Percentiles rank a stretch among this genome's conserved stretches.
Evolutionary conservation across 225 moss, liverwort and hornwort genomes (phyloP).

Genomic region (Bryoerythrophyllum caledonicum): DNA sequence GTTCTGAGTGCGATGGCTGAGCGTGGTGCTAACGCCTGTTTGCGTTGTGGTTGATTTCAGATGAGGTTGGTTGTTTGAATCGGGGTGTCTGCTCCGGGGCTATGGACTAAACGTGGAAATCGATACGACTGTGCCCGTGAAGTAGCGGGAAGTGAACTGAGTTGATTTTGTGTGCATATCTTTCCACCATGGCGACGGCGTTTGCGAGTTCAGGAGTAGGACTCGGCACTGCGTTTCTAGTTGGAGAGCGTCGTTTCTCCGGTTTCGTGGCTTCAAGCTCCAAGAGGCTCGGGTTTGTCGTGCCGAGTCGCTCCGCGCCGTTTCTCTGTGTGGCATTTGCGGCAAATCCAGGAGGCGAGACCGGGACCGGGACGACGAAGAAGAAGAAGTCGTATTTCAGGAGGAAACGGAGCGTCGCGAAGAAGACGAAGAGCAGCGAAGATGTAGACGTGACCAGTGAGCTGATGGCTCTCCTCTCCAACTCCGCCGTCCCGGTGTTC

Average conservation of each 20-base stretch:
- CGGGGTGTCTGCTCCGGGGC: background rate
- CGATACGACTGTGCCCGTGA: background rate
- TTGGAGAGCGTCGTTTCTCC: slow-evolving; percentile 17
- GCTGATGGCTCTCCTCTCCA: slow-evolving; percentile 52
- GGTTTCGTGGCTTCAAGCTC: slow-evolving; percentile 27
- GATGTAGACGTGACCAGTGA: slow-evolving; percentile 26
- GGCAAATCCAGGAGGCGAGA: slow-evolving; percentile 27
- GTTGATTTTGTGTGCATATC: no score
- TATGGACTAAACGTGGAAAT: background rate
- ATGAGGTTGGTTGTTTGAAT: no score
- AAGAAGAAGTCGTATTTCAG: slow-evolving; percentile 34
- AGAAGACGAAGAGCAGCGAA: slow-evolving; percentile 27
- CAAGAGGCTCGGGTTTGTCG: slow-evolving; percentile 30
- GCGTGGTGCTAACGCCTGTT: slow-evolving; percentile 8
- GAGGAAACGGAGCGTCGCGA: slow-evolving; percentile 30
- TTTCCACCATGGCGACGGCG: slow-evolving; percentile 32
- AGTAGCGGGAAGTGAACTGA: no score
- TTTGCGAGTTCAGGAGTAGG: slow-evolving; percentile 22
- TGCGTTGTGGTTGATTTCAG: slow-evolving; percentile 6
- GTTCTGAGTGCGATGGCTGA: background rate
- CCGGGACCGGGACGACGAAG: slow-evolving; percentile 1
- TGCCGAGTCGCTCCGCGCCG: slow-evolving; percentile 42
- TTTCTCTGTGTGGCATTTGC: slow-evolving; percentile 50
- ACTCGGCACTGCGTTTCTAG: slow-evolving; percentile 26
- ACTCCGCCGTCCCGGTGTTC: slow-evolving; percentile 44